phyloP scores from a whole-genome alignment of 2,329 filamentous ascomycete genomes.

The Aspergillus aculeatus region DNA sequence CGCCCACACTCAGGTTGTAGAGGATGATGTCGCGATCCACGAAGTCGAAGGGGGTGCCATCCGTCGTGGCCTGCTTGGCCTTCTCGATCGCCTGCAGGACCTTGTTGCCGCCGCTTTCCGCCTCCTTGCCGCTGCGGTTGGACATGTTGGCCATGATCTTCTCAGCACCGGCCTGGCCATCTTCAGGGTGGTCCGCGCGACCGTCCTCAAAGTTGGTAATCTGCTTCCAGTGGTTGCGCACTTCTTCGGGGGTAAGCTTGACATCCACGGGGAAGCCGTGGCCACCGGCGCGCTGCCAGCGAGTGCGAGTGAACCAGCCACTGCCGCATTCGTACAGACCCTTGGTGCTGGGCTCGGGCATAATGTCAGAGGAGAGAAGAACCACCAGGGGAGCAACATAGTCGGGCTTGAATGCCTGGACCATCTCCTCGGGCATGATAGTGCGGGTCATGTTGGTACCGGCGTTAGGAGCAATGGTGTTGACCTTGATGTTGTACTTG shows the following conservation, averaged over 20 bases:
- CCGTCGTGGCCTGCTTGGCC: constrained; percentile 68
- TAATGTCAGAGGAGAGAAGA: constrained; percentile 80
- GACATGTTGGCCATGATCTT: constrained; percentile 83
- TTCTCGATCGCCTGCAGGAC: constrained; percentile 73
- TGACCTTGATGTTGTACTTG: constrained; percentile 98
- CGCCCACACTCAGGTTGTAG: constrained; percentile 92
- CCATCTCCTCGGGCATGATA: constrained; percentile 93
- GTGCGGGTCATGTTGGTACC: constrained; percentile 93
- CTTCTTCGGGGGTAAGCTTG: constrained; percentile 77
- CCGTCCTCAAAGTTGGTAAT: constrained; percentile 87
- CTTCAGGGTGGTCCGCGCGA: constrained; percentile 81
- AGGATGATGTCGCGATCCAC: constrained; percentile 86
- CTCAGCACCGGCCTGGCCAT: constrained; percentile 71
- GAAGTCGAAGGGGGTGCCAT: constrained; percentile 77
- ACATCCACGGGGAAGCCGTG: constrained; percentile 89
- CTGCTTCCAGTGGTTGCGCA: constrained; percentile 70
- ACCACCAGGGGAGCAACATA: constrained; percentile 94
- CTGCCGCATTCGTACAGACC: constrained; percentile 92
- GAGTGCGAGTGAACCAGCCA: constrained; percentile 86
- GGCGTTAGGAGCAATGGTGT: constrained; percentile 96
- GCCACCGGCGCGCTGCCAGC: constrained; percentile 91
- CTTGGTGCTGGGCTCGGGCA: constrained; percentile 78
- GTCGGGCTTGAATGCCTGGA: constrained; percentile 98
- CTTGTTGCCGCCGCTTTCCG: constrained; percentile 55
- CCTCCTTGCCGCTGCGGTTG: constrained; percentile 58